Percentiles rank a stretch among this genome's conserved stretches.
These are phyloP conservation scores for Mycoemilia scoparia DNA, from an alignment of 192 early-diverging fungal genomes.

Conservation along the genomic window DNA sequence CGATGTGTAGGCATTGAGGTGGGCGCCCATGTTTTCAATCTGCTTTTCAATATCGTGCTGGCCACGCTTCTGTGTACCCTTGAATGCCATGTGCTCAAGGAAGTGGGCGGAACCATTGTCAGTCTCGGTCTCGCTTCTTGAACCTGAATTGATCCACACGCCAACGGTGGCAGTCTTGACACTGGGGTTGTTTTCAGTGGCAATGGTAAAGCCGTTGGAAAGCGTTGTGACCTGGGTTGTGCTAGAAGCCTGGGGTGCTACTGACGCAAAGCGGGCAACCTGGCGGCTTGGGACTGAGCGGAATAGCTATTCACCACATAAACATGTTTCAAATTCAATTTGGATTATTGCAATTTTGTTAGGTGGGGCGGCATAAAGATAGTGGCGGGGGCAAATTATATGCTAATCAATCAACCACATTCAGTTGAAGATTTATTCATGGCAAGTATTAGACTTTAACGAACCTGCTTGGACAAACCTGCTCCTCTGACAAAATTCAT, in stretches of 20 bases:
- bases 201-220: slow-evolving; percentile 65
- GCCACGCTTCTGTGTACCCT: slow-evolving; percentile 76
- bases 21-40: slow-evolving; percentile 97
- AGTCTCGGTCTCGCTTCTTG: slow-evolving; percentile 56
- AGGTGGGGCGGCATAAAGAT: too few species aligned
- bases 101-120: slow-evolving; percentile 97
- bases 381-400: too few species aligned
- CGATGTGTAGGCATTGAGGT: slow-evolving; percentile 97
- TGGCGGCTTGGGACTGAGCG: too few species aligned
- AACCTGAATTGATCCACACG: slow-evolving; percentile 80
- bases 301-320: too few species aligned
- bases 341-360: too few species aligned
- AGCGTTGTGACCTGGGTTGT: slow-evolving; percentile 49
- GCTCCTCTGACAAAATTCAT: too few species aligned
- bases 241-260: slow-evolving; percentile 10
- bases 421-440: too few species aligned
- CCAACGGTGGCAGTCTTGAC: slow-evolving; percentile 77
- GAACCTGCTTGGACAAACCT: too few species aligned
- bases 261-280: slow-evolving; percentile 26
- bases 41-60: slow-evolving; percentile 84
- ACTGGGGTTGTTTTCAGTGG: slow-evolving; percentile 61
- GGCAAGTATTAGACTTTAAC: too few species aligned
- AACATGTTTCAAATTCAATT: too few species aligned
- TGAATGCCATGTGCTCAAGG: slow-evolving; percentile 98
- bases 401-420: too few species aligned